Evolutionary conservation across 176 grass and related monocot species (phyloP).

Genomic region (Bothriochloa decipiens): DNA sequence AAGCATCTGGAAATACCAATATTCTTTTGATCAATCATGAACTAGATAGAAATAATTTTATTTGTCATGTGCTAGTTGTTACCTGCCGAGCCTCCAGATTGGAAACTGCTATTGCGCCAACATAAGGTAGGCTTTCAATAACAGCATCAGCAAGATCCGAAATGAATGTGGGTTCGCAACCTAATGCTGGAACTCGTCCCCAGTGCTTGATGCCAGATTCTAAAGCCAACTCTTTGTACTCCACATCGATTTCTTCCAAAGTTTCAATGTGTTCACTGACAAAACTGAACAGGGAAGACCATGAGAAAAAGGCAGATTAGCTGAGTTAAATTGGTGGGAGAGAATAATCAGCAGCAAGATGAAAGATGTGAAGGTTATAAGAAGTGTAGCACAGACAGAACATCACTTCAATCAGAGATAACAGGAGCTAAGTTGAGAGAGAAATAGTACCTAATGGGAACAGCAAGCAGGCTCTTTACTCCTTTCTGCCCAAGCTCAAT

Average conservation of each 20-base stretch:
- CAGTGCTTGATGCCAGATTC: constrained; percentile 91
- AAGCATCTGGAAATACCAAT: neutral
- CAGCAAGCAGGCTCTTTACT: constrained; percentile 86
- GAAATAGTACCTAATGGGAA: constrained; percentile 82
- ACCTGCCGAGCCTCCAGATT: constrained; percentile 99
- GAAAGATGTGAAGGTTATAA: neutral
- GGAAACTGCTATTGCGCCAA: constrained; percentile 96
- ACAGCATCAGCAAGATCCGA: constrained; percentile 89
- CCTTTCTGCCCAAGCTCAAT: constrained; percentile 87
- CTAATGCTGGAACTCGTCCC: constrained; percentile 92
- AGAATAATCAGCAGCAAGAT: neutral
- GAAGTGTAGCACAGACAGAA: neutral
- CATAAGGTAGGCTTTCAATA: constrained; percentile 97
- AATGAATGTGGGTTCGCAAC: constrained; percentile 88
- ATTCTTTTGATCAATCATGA: neutral
- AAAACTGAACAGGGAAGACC: constrained; percentile 66
- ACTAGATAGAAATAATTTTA: constrained; percentile 3
- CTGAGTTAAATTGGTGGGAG: neutral
- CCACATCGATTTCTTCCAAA: constrained; percentile 98
- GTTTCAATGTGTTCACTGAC: constrained; percentile 99
- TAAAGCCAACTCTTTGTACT: constrained; percentile 94
- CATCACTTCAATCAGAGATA: constrained; percentile 8
- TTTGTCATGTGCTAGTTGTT: constrained; percentile 43
- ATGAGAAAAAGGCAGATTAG: constrained; percentile 29
- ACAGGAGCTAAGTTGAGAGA: constrained; percentile 24